Percentiles rank a stretch among this genome's conserved stretches.
phyloP scores from a whole-genome alignment of 2,329 filamentous ascomycete genomes.

The Fusarium multiceps region DNA sequence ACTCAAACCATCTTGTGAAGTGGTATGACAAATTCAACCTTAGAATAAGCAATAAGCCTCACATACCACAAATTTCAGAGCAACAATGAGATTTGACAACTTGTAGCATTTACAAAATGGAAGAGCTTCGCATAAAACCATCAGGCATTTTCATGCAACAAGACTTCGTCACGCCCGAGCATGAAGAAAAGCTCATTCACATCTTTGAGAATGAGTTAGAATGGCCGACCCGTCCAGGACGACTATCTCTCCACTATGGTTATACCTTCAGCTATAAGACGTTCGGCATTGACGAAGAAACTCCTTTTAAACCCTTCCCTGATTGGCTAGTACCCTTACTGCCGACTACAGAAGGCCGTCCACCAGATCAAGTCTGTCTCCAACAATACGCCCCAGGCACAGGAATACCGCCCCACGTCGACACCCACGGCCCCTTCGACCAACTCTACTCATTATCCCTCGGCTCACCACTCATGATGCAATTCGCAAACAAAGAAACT shows the following conservation, averaged over 20 bases:
- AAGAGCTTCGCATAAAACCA: conserved; percentile 44
- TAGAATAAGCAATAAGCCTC: background rate
- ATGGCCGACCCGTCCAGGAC: conserved; percentile 59
- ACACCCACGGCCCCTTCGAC: conserved; percentile 63
- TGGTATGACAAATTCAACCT: background rate
- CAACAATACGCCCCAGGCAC: conserved; percentile 70
- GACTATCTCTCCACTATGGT: conserved; percentile 65
- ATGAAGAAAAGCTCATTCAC: conserved; percentile 58
- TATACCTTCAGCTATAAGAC: conserved; percentile 70
- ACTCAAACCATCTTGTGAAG: background rate
- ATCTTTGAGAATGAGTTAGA: conserved; percentile 57
- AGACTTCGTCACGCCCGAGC: conserved; percentile 59
- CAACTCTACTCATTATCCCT: conserved; percentile 60
- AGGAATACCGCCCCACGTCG: conserved; percentile 70
- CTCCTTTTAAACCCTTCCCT: conserved; percentile 63
- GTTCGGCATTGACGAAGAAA: conserved; percentile 63
- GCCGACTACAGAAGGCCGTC: conserved; percentile 55
- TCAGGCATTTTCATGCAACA: conserved; percentile 57
- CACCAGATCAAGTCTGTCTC: conserved; percentile 68
- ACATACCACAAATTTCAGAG: background rate
- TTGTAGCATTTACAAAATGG: conserved; percentile 36
- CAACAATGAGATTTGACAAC: fast-evolving
- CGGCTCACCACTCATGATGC: conserved; percentile 57
- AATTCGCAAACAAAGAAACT: conserved; percentile 51
- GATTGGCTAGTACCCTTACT: conserved; percentile 62